These are phyloP conservation scores for Themeda triandra DNA, from an alignment of 176 grass and related monocot genomes.

Conservation along the genomic window DNA sequence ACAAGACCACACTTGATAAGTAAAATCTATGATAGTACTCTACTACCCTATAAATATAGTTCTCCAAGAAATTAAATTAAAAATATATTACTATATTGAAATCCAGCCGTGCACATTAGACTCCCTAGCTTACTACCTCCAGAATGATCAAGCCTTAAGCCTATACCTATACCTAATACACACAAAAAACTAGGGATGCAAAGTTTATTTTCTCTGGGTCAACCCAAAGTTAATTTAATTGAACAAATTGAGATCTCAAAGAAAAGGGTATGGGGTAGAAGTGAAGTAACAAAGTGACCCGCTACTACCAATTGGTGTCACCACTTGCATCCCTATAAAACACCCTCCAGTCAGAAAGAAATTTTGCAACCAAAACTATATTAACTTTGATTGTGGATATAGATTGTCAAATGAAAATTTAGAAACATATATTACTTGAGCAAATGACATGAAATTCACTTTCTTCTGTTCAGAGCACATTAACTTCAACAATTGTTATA, in stretches of 20 bases:
- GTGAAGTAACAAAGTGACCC: neutral
- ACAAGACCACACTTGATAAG: neutral
- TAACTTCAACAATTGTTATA: neutral
- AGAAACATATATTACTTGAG: neutral
- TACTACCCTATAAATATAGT: neutral
- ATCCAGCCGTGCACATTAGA: neutral
- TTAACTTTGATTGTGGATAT: neutral
- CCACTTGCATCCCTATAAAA: neutral
- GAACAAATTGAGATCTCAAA: neutral
- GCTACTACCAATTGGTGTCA: neutral
- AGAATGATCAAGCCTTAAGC: neutral
- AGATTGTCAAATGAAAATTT: neutral
- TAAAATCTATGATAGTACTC: neutral
- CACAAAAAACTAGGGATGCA: neutral
- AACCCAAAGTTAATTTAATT: neutral
- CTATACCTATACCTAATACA: no score
- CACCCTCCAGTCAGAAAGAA: neutral
- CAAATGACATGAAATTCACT: neutral
- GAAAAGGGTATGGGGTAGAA: neutral
- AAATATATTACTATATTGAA: neutral
- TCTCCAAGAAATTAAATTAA: neutral
- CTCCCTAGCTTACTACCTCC: neutral
- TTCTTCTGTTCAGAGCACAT: neutral
- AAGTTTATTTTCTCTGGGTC: neutral
- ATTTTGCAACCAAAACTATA: neutral